Percentiles rank a stretch among this genome's conserved stretches.
Evolutionary conservation across 345 rosid species (phyloP).

Genomic region (Salix caprea): DNA sequence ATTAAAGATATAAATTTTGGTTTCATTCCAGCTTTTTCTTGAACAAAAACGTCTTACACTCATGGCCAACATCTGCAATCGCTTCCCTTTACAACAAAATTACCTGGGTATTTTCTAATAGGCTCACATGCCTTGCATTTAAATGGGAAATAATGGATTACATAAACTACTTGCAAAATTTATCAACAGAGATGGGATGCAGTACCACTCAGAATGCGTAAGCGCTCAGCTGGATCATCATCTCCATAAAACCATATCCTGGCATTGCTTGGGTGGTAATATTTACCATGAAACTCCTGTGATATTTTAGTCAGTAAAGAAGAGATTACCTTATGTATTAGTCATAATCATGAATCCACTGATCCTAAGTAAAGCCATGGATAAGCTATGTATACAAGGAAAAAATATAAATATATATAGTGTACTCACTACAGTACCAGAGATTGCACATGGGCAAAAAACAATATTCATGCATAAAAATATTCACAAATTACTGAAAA

Average conservation of each 20-base stretch:
- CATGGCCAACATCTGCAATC: background rate
- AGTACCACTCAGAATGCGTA: constrained; percentile 79
- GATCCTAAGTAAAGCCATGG: background rate
- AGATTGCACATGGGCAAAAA: background rate
- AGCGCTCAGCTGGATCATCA: constrained; percentile 80
- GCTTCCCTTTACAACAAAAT: background rate
- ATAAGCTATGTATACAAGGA: background rate
- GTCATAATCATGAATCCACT: background rate
- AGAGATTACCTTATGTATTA: constrained; percentile 6
- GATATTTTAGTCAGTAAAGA: constrained; percentile 13
- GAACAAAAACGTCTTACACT: background rate
- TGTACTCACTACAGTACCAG: background rate
- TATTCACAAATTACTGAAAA: background rate
- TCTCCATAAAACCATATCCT: constrained; percentile 98
- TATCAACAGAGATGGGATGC: constrained; percentile 2
- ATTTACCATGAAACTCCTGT: constrained; percentile 87
- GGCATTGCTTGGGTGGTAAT: constrained; percentile 92
- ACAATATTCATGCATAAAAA: background rate
- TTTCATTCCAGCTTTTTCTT: background rate
- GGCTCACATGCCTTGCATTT: background rate
- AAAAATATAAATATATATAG: background rate
- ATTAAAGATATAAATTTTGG: background rate
- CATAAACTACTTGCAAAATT: background rate
- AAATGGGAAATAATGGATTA: background rate
- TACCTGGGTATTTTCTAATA: background rate